Conservation (phyloP, 1,284 basidiomycete species). For the Puccinia horiana region DNA sequence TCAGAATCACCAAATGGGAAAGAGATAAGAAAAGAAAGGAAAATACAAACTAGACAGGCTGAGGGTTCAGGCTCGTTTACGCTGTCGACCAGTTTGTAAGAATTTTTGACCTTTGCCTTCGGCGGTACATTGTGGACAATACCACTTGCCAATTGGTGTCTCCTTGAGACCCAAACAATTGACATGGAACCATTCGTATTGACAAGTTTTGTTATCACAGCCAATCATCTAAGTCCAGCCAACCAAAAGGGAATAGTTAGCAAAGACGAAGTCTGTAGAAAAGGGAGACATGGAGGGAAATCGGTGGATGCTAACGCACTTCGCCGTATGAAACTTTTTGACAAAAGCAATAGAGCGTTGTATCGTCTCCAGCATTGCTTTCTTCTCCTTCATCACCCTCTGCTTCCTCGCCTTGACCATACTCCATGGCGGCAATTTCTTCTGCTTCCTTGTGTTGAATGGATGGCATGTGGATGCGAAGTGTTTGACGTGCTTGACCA, state of each 20-base stretch:
- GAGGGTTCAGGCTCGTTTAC: conserved; percentile 18
- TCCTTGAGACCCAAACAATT: conserved; percentile 43
- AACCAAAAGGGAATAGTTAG: background rate
- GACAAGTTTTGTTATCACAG: conserved; percentile 48
- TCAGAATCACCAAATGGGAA: too few species aligned
- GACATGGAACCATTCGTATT: conserved; percentile 49
- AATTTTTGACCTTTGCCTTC: conserved; percentile 36
- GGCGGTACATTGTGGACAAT: conserved; percentile 40
- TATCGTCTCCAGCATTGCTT: conserved; percentile 46
- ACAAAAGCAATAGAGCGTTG: conserved; percentile 46
- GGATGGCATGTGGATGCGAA: conserved; percentile 30
- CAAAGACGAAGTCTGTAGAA: background rate
- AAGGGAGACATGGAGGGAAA: background rate
- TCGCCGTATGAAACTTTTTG: conserved; percentile 47
- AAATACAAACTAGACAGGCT: too few species aligned
- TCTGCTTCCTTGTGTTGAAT: conserved; percentile 14
- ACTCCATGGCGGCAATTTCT: background rate
- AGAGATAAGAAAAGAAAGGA: too few species aligned
- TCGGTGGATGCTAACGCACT: conserved; percentile 16
- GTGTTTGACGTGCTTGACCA: conserved; percentile 20
- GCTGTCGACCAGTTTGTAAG: conserved; percentile 30
- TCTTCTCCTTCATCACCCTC: conserved; percentile 33
- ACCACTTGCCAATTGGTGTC: conserved; percentile 45
- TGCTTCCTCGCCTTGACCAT: conserved; percentile 20
- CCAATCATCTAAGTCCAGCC: conserved; percentile 45